Evolutionary conservation across 352 stramenopile species (phyloP).

Genomic region (Pythium guiyangense): DNA sequence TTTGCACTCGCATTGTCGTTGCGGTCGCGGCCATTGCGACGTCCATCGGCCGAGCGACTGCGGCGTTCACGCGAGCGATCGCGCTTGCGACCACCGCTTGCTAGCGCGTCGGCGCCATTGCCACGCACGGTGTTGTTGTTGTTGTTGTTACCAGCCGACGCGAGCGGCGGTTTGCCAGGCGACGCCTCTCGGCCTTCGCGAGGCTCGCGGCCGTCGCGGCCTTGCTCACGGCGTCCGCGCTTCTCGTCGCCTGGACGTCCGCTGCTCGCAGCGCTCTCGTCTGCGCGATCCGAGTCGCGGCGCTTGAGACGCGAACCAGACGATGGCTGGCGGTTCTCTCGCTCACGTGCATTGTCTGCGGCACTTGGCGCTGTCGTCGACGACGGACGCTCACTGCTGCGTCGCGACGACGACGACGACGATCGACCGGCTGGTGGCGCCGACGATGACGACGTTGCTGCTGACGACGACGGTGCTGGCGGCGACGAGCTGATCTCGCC

Average conservation of each 20-base stretch:
- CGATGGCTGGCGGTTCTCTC: not conserved
- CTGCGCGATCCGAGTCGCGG: constrained; percentile 21
- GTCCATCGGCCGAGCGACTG: constrained; percentile 35
- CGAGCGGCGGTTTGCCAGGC: constrained; percentile 15
- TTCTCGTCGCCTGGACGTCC: constrained; percentile 27
- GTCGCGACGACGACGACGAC: constrained; percentile 3
- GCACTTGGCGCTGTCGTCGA: not conserved
- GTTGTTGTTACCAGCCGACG: not conserved
- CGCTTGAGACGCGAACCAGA: constrained; percentile 11
- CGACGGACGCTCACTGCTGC: constrained; percentile 9
- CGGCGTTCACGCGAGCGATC: constrained; percentile 25
- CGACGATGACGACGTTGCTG: no score
- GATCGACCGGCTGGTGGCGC: no score
- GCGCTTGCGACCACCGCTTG: constrained; percentile 19
- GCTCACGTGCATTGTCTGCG: not conserved
- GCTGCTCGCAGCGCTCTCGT: constrained; percentile 13
- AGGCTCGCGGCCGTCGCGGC: not conserved
- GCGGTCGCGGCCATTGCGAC: constrained; percentile 26
- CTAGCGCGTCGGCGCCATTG: not conserved
- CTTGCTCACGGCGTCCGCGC: constrained; percentile 23
- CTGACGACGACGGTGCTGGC: not conserved
- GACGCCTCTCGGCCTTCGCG: constrained; percentile 24
- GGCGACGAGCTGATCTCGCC: constrained; percentile 36
- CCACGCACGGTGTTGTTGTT: constrained; percentile 12
- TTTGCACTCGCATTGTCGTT: not conserved